Base-by-base conservation (phyloP, 2,329 filamentous ascomycete genomes). In the Pezicula radicicola region DNA sequence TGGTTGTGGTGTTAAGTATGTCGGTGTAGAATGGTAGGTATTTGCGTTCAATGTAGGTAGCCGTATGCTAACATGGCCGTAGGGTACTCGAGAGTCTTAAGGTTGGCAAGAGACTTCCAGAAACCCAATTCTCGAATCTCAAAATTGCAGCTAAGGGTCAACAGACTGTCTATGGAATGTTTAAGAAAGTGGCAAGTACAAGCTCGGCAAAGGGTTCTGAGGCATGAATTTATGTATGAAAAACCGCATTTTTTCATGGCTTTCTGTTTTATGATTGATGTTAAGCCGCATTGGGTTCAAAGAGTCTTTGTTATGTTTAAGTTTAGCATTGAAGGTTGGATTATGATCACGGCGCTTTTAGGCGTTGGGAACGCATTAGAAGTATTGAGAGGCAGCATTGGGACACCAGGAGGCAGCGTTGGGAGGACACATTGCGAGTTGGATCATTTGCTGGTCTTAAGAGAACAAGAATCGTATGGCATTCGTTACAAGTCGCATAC, bases 51-150 rank as follows among this genome's bases (percentile, higher is more conserved):
- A 27, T 41, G 35, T 54, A 18, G 15, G 15, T 15, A 36, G 4
- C 42, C 21, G 8, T n/a, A 21, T 8, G 43, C 53, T 51, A 18
- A 55, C 18, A 12, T 25, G 51, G 45, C 39, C 57, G 37, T 52
- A 89, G 88, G 89, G 83, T 89, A 6, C 71, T 96, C n/a, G 89
- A 95, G 66, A 92, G 90, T 66, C 77, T 96, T 59, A 88, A 87
- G 59, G 84, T 80, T 1, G 87, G 86, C 3, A 89, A 82, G 66
- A 77, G 91, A 50, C 75, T 95, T 40, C 77, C 88, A 0, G 92
- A 97, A 71, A 79, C 84, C 27, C 76, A 81, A 49, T 96, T 92
- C 66, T 77, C 81, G 33, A 79, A 76, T 41, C 66, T 88, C 58
- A 84, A 81, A 60, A 68, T 88, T 47, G 84, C 83, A 6, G 68